Conservation (phyloP, 441 rosid genomes). For the Heliophila coronopifolia region DNA sequence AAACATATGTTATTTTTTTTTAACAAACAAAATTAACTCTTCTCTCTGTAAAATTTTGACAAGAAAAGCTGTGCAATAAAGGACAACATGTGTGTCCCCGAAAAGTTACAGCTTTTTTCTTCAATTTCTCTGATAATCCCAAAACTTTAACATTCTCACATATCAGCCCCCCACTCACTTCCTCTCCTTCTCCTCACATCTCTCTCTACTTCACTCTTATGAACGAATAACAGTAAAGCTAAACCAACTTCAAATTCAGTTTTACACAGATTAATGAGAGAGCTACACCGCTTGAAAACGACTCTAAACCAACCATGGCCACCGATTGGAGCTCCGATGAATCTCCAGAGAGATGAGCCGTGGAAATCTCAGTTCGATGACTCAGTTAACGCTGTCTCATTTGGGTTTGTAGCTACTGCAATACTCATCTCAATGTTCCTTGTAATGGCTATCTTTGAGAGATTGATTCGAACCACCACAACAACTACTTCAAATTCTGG, state of each 20-base stretch:
- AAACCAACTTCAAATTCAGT: not conserved
- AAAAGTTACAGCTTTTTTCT: constrained; percentile 17
- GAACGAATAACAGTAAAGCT: not conserved
- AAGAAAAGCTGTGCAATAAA: constrained; percentile 30
- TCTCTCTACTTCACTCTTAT: constrained; percentile 3
- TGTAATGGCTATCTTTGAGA: constrained; percentile 88
- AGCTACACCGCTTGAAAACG: constrained; percentile 14
- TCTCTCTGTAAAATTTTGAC: constrained; percentile 19
- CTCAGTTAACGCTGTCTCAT: constrained; percentile 85
- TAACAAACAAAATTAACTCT: constrained; percentile 17
- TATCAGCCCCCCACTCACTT: constrained; percentile 25
- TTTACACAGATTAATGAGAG: constrained; percentile 24
- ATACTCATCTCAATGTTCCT: constrained; percentile 95
- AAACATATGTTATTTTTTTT: no score
- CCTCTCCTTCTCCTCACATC: not conserved
- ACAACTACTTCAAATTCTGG: constrained; percentile 26
- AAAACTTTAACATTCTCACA: constrained; percentile 27
- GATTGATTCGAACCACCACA: constrained; percentile 61
- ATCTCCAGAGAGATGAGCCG: constrained; percentile 45
- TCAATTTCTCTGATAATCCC: constrained; percentile 17
- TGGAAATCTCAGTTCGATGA: constrained; percentile 58
- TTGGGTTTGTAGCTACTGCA: constrained; percentile 96
- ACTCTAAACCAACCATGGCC: constrained; percentile 28
- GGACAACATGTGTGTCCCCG: constrained; percentile 35
- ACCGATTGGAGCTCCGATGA: constrained; percentile 66